These are phyloP conservation scores for Glaciozyma antarctica DNA, from an alignment of 768 basidiomycete genomes.

Conservation along the genomic window DNA sequence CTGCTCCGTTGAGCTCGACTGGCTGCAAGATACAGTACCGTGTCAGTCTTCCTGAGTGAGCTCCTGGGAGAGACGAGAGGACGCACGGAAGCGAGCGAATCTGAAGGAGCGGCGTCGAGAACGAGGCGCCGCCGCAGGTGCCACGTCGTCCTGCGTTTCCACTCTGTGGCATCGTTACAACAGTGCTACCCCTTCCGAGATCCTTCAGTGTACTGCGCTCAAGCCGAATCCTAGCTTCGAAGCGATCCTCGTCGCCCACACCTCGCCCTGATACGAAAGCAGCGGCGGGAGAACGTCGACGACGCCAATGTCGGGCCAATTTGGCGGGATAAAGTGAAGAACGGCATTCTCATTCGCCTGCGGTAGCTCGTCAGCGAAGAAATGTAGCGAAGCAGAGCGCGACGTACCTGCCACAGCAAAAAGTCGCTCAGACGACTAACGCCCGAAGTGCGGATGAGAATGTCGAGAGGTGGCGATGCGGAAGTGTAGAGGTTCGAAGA, in stretches of 20 bases:
- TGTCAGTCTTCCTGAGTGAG: too few species aligned
- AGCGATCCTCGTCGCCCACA: neutral
- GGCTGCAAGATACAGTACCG: too few species aligned
- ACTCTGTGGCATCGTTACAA: too few species aligned
- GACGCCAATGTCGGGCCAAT: slow-evolving; percentile 90
- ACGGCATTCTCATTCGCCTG: slow-evolving; percentile 77
- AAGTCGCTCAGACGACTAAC: slow-evolving; percentile 82
- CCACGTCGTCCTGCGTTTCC: too few species aligned
- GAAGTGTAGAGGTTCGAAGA: slow-evolving; percentile 58
- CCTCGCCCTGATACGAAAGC: slow-evolving; percentile 62
- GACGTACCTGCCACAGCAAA: slow-evolving; percentile 83
- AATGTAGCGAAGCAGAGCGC: slow-evolving; percentile 8
- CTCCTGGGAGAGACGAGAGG: too few species aligned
- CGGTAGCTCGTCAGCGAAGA: neutral
- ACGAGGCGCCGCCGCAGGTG: too few species aligned
- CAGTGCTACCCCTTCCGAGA: too few species aligned
- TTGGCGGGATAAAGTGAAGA: slow-evolving; percentile 69
- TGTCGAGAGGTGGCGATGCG: slow-evolving; percentile 56
- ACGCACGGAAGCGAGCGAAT: too few species aligned
- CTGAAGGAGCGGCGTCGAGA: too few species aligned
- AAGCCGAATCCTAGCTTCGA: too few species aligned
- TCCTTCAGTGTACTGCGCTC: too few species aligned
- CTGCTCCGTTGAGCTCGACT: too few species aligned
- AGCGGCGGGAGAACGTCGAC: slow-evolving; percentile 78
- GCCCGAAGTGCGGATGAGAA: slow-evolving; percentile 83